Conservation (phyloP, 106 monocot genomes). For the Dioscorea alata region DNA sequence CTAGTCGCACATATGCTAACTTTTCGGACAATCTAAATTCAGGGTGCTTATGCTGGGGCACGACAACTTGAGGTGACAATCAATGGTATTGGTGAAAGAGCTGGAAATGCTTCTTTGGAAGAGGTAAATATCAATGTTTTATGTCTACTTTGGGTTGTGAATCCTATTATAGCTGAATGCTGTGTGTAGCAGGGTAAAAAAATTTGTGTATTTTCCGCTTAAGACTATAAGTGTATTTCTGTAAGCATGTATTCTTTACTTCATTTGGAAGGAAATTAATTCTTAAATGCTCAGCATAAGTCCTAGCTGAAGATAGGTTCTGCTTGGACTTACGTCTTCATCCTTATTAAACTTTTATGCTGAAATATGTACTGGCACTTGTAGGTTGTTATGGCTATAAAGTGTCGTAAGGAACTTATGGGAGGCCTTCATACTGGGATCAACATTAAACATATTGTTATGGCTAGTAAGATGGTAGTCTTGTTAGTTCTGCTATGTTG, state of each 20-base stretch:
- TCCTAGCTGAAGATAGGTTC: too few species aligned
- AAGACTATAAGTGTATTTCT: too few species aligned
- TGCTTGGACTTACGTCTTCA: too few species aligned
- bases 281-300: too few species aligned
- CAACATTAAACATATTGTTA: slow-evolving; percentile 65
- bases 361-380: background rate
- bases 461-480: slow-evolving; percentile 87
- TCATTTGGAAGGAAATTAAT: too few species aligned
- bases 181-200: too few species aligned
- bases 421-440: slow-evolving; percentile 78
- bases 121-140: slow-evolving; percentile 43
- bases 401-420: slow-evolving; percentile 46
- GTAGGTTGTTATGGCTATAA: slow-evolving; percentile 84
- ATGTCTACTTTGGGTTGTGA: background rate
- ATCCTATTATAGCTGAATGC: too few species aligned
- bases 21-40: slow-evolving; percentile 21
- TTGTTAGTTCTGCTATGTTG: background rate
- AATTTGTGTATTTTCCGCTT: too few species aligned
- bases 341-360: too few species aligned
- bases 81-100: slow-evolving; percentile 98
- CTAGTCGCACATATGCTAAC: slow-evolving; percentile 2
- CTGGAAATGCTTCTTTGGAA: slow-evolving; percentile 97
- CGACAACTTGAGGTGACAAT: slow-evolving; percentile 85
- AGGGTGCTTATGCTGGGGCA: slow-evolving; percentile 88
- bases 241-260: too few species aligned